Base-by-base conservation (phyloP, 192 early-diverging fungal species). In the Entomortierella lignicola region DNA sequence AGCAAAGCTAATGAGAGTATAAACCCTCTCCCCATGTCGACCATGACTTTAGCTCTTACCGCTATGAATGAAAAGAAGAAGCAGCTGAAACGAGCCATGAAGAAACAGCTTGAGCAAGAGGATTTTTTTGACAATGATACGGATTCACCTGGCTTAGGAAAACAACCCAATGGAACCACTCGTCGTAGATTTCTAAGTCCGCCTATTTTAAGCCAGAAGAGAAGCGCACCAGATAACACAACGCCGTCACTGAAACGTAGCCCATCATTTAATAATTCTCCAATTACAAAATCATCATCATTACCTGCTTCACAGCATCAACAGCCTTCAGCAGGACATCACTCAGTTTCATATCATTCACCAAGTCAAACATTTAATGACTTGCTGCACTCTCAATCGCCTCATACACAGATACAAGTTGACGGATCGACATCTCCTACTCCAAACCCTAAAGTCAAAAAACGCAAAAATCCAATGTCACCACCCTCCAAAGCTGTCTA, bases 51-150 rank as follows among this genome's bases (percentile, higher is more conserved):
- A 43, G 75, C 75, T 13, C 26, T 79, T 31, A 65, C 75, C 15
- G 68, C 62, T 2, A 79, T 79, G 67, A 79, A 60, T 39, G 75
- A 79, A 34, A 79, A 65, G 31, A 79, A 79, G 67, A 56, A 59
- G n/a, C 67, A 60, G 17, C 21, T 65, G 41, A 79, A 66, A 32
- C 34, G 59, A 29, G 51, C 65, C 4, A 57, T 55, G 57, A 42
- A 43, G 37, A 50, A 70, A 31, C 62, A 70, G 26, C 37, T 30
- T 1, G 68, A 43, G 6, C 57, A 60, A 21, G 50, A 60, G 39
- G 47, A 69, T 43, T 20, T 15, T 1, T 29, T 17, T 8, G 64
- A 66, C 39, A 44, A 21, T 2, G 44, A 57, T 26, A 15, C 21
- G 1, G 69, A 71, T 1, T 8, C 20, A 8, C 50, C 53, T 1